Base-by-base conservation (phyloP, 2,329 filamentous ascomycete genomes). In the Xylaria sp. region DNA sequence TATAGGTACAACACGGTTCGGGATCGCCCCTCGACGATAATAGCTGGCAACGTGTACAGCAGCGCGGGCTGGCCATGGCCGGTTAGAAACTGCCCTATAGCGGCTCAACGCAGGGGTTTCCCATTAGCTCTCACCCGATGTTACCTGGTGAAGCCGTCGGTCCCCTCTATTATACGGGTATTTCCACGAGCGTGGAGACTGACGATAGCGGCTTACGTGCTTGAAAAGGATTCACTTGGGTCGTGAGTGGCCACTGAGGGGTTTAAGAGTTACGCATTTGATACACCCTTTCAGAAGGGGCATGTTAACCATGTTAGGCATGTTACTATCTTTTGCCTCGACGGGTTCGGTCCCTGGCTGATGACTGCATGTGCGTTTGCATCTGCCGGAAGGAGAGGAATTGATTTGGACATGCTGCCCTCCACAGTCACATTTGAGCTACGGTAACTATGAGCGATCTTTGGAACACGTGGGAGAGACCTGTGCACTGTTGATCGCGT, bases 41-140 rank as follows among this genome's bases (percentile, higher is more conserved):
- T 20, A 22, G n/a, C 33, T 56, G 27, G 54, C 47, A 22, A 38
- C n/a, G 29, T 31, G 36, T 54, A 45, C 44, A 39, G 42, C 44
- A 39, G 61, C 15, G 9, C 58, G 27, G 55, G 55, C 50, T 45
- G 27, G 42, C 38, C 33, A 2, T 36, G 44, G 58, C 55, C 29
- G 61, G 36, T 57, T 27, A 33, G 44, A 65, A 54, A 36, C 31
- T 47, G 54, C 22, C 36, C 36, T 60, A 57, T 27, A 33, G 59
- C 45, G 58, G 60, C 67, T 63, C 58, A 51, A 67, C 59, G 61
- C 64, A 69, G 67, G 67, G 65, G 65, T 65, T n/a, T 69, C 53
- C 67, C 62, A 53, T n/a, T 27, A 59, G 60, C 50, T 63, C 31
- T 20, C 61, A 53, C 53, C 15, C 57, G 39, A 67, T 67, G 53